Conservation (phyloP, 192 early-diverging fungal species). For the Coemansia sp. region DNA sequence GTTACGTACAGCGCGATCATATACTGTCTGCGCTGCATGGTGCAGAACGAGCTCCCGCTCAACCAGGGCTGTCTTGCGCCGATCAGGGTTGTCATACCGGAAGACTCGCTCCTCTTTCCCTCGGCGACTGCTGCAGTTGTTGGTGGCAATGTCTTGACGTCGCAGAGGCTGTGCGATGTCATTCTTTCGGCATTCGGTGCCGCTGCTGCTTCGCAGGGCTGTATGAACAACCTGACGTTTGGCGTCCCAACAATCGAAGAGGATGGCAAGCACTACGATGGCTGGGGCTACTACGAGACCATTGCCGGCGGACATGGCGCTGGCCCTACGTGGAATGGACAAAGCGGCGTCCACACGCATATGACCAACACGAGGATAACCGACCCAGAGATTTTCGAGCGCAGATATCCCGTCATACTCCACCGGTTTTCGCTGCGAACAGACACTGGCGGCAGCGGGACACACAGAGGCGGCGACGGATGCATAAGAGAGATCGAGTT, state of each 20-base stretch:
- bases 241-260: slow-evolving; percentile 58
- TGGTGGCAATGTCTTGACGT: slow-evolving; percentile 95
- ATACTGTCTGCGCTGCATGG: slow-evolving; percentile 90
- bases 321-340: slow-evolving; percentile 86
- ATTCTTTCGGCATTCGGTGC: slow-evolving; percentile 88
- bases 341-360: slow-evolving; percentile 76
- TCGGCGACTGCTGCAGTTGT: slow-evolving; percentile 88
- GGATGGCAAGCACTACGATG: slow-evolving; percentile 52
- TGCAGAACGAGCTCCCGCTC: slow-evolving; percentile 88
- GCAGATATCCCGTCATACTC: slow-evolving; percentile 87
- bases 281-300: slow-evolving; percentile 97
- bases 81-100: slow-evolving; percentile 77
- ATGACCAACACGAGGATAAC: slow-evolving; percentile 99
- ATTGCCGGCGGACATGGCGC: slow-evolving; percentile 87
- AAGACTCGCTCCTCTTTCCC: slow-evolving; percentile 75
- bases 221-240: slow-evolving; percentile 97
- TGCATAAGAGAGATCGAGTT: slow-evolving; percentile 95
- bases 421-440: slow-evolving; percentile 76
- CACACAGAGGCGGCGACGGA: slow-evolving; percentile 82
- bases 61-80: slow-evolving; percentile 95
- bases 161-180: slow-evolving; percentile 90
- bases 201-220: slow-evolving; percentile 89
- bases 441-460: slow-evolving; percentile 78
- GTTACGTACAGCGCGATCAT: slow-evolving; percentile 93
- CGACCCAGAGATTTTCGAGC: slow-evolving; percentile 93